Evolutionary conservation across 2,329 filamentous ascomycete genomes (phyloP).

Genomic region (Sodiomyces alkalinus): DNA sequence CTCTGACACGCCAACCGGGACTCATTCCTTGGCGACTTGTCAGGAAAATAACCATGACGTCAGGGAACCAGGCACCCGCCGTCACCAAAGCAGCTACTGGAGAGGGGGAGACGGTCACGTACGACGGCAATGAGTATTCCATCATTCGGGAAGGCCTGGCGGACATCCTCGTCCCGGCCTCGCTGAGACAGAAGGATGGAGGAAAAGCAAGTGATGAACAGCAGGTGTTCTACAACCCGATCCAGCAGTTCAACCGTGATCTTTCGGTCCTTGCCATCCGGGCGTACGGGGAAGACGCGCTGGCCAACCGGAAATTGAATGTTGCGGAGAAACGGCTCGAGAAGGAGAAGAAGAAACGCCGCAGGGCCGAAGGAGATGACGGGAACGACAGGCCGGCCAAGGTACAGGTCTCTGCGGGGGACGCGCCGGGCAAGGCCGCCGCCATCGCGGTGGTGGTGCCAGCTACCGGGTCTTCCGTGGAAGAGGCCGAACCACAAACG

Average conservation of each 20-base stretch:
- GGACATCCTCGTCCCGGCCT: constrained; percentile 38
- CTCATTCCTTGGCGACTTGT: too few species aligned
- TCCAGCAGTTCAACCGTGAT: constrained; percentile 97
- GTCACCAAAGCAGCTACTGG: not conserved
- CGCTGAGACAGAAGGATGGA: constrained; percentile 20
- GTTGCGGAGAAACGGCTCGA: constrained; percentile 13
- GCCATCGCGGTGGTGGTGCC: constrained; percentile 4
- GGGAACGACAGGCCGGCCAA: constrained; percentile 21
- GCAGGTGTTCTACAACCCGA: constrained; percentile 96
- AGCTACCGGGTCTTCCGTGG: too few species aligned
- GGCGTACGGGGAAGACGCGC: constrained; percentile 59
- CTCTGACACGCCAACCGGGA: too few species aligned
- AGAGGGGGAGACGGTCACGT: constrained; percentile 11
- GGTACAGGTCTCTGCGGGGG: constrained; percentile 13
- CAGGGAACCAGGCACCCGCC: not conserved
- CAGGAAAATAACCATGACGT: constrained; percentile 1
- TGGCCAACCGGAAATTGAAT: constrained; percentile 29
- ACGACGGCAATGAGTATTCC: constrained; percentile 32
- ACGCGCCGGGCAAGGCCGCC: constrained; percentile 4
- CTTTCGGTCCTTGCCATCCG: constrained; percentile 85
- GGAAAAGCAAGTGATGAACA: constrained; percentile 45
- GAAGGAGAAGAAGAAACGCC: constrained; percentile 23
- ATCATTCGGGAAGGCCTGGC: constrained; percentile 40
- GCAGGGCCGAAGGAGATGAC: constrained; percentile 31
- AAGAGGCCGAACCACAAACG: constrained; percentile 5